A percentile compares a stretch with the other conserved stretches of the same genome.
Evolutionary conservation across 352 stramenopile species (phyloP).

Genomic region (Ophiocytium majus): DNA sequence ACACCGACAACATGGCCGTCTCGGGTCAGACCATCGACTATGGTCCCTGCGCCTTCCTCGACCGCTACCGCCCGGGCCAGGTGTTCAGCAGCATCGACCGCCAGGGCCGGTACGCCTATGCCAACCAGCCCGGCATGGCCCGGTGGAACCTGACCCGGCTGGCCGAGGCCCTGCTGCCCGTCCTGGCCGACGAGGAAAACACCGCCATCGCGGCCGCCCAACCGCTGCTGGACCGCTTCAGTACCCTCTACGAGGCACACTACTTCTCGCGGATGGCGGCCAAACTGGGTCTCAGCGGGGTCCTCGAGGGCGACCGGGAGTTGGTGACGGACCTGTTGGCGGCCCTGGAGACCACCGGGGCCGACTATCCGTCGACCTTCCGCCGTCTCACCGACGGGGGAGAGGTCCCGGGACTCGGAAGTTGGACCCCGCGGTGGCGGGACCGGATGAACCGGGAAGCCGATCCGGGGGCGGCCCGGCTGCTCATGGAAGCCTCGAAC

Average conservation of each 20-base stretch:
- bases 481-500: background rate
- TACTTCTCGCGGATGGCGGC: background rate
- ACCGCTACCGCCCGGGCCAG: background rate
- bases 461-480: background rate
- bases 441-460: background rate
- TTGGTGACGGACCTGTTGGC: background rate
- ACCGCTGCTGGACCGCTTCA: background rate
- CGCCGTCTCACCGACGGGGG: background rate
- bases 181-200: background rate
- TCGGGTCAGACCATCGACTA: constrained; percentile 7
- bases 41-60: background rate
- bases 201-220: background rate
- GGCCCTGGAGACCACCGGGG: background rate
- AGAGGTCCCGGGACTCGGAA: background rate
- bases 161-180: background rate
- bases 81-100: background rate
- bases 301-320: background rate
- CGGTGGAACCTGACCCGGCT: constrained; percentile 8
- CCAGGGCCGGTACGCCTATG: constrained; percentile 4
- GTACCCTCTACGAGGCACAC: background rate
- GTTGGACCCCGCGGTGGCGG: background rate
- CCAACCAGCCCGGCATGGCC: background rate
- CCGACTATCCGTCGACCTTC: background rate
- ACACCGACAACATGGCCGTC: constrained; percentile 11
- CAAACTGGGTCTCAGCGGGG: background rate